phyloP scores from a whole-genome alignment of 2,329 filamentous ascomycete species.

The Exophiala lecanii-corni region DNA sequence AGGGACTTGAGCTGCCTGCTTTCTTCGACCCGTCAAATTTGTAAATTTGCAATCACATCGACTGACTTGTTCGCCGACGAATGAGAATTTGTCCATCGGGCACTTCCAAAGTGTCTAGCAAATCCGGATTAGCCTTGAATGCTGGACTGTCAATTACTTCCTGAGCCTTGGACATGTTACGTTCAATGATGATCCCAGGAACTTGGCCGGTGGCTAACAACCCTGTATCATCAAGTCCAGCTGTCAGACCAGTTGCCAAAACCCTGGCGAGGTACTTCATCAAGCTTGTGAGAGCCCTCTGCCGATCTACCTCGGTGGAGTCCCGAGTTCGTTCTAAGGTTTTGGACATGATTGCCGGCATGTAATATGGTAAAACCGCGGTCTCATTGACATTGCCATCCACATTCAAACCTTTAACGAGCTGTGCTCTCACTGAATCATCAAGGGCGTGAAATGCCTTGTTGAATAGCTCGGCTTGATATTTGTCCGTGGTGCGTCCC shows the following conservation, averaged over 20 bases:
- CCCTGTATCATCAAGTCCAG: constrained; percentile 7
- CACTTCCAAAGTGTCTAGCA: constrained; percentile 27
- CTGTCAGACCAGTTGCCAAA: constrained; percentile 15
- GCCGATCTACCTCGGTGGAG: constrained; percentile 20
- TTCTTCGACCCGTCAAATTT: too few relatives aligned
- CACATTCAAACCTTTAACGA: constrained; percentile 33
- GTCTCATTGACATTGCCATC: constrained; percentile 33
- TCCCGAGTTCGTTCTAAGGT: constrained; percentile 27
- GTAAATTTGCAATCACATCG: constrained; percentile 18
- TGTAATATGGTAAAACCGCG: constrained; percentile 37
- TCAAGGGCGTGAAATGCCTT: constrained; percentile 29
- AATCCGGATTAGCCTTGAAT: constrained; percentile 28
- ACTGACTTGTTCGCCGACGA: constrained; percentile 24
- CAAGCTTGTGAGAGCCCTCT: constrained; percentile 25
- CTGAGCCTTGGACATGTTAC: constrained; percentile 29
- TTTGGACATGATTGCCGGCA: constrained; percentile 34
- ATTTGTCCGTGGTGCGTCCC: constrained; percentile 31
- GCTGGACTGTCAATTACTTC: constrained; percentile 27
- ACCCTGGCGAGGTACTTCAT: constrained; percentile 32
- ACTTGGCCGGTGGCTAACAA: constrained; percentile 12
- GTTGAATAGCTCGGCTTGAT: constrained; percentile 31
- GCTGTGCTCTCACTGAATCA: constrained; percentile 15
- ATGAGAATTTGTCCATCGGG: constrained; percentile 25
- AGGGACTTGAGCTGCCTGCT: too few relatives aligned
- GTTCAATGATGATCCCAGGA: constrained; percentile 29